Evolutionary conservation across 306 rosid species (phyloP), one percentile per base, ranked within the genome.

Genomic region (Adenanthera pavonina): DNA sequence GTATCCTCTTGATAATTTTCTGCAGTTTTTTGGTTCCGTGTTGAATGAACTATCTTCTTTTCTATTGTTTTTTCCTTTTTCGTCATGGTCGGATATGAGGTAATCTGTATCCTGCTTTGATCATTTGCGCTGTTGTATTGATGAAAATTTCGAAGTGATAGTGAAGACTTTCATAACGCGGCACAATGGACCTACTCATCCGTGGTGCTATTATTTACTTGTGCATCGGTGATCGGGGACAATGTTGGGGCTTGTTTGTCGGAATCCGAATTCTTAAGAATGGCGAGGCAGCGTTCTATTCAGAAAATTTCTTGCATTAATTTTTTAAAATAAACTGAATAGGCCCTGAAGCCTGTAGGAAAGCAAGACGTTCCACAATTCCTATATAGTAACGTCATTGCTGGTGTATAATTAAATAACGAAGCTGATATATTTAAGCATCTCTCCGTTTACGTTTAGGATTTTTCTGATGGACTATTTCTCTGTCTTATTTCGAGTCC

Each of bases 321-420:
- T 3, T 30, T 60, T 3, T 13, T 11, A 9, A 11, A 10, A 61
- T 6, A 35, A 65, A 36, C 11, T 36, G 25, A 64, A 15, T 7
- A 7, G 11, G 70, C 10, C 6, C 46, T 61, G 72, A 76, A 57
- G 48, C 5, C 75, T 82, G 83, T 65, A 35, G 46, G 47, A 54
- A 47, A 17, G 57, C 19, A 6, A 41, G 75, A 46, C 20, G 54
- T 78, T 86, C 7, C 57, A 9, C 40, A 76, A 8, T 57, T 80
- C 51, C 9, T 35, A n/a, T 80, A 76, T 5, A 14, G 56, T 10
- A 6, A 35, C 36, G 44, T 65, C 66, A 40, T 53, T 64, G 62
- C 47, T 66, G 25, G 59, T 47, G 53, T 76, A 38, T 71, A 41
- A 60, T 78, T 77, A 62, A 78, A 62, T 48, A 69, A 75, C 70